Evolutionary conservation across 495 filamentous ascomycete genomes (phyloP).

Genomic region (Neurospora sp.): DNA sequence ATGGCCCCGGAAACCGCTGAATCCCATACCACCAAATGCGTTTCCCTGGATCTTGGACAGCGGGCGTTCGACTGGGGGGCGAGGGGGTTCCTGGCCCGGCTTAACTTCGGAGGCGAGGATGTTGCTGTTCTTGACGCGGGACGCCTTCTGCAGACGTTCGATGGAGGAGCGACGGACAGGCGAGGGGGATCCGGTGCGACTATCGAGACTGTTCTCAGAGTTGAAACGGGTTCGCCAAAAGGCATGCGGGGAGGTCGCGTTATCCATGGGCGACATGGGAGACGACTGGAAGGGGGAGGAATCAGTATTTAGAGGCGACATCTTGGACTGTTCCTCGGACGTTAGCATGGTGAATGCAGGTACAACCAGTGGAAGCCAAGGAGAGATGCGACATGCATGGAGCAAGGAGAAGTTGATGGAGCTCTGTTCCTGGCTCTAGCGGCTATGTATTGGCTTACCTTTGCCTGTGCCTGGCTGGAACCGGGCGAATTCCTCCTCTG

Average conservation of each 20-base stretch:
- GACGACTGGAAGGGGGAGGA: conserved; percentile 71
- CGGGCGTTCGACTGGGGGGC: conserved; percentile 66
- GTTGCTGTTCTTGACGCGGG: conserved; percentile 91
- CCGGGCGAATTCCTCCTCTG: conserved; percentile 63
- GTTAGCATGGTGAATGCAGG: conserved; percentile 3
- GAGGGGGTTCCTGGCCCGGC: conserved; percentile 81
- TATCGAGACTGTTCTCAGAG: conserved; percentile 58
- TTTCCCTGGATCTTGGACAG: conserved; percentile 62
- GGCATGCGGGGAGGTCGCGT: conserved; percentile 59
- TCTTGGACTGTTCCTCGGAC: neutral
- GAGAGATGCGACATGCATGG: neutral
- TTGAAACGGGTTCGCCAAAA: conserved; percentile 78
- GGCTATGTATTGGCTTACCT: conserved; percentile 38
- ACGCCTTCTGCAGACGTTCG: conserved; percentile 85
- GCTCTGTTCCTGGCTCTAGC: neutral
- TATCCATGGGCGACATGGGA: conserved; percentile 38
- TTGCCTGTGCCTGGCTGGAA: conserved; percentile 53
- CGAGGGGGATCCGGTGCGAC: conserved; percentile 49
- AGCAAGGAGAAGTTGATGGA: neutral
- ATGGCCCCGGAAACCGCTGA: conserved; percentile 39
- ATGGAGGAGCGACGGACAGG: conserved; percentile 74
- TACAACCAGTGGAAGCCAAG: neutral
- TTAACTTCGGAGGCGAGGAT: conserved; percentile 86
- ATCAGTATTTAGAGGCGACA: conserved; percentile 47
- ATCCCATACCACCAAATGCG: conserved; percentile 40